Conservation (phyloP, 352 stramenopile genomes). For the Phytophthora hybrid region DNA sequence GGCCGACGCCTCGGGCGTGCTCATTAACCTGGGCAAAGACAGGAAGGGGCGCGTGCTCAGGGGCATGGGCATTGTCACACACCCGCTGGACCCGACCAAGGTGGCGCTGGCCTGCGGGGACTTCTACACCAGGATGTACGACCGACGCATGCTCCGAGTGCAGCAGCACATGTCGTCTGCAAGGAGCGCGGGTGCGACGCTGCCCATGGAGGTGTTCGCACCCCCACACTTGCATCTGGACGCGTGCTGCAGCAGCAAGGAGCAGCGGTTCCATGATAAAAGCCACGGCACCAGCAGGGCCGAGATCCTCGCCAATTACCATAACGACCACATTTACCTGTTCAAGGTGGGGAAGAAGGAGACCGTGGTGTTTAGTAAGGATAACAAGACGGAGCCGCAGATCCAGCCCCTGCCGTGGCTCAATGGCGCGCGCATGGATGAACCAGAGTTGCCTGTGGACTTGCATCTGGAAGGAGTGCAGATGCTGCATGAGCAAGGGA, state of each 20-base stretch:
- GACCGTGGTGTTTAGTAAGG: conserved; percentile 36
- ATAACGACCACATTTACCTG: conserved; percentile 89
- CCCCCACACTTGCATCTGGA: conserved; percentile 84
- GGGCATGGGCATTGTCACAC: conserved; percentile 77
- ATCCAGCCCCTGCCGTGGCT: conserved; percentile 38
- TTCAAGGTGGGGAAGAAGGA: conserved; percentile 63
- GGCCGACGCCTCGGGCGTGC: conserved; percentile 51
- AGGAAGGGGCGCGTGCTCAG: conserved; percentile 52
- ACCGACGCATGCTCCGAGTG: conserved; percentile 78
- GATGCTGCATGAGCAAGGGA: conserved; percentile 9
- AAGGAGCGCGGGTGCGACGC: conserved; percentile 42
- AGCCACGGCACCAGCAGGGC: conserved; percentile 78
- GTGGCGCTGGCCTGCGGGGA: conserved; percentile 79
- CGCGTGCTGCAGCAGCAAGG: conserved; percentile 46
- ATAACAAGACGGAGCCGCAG: conserved; percentile 37
- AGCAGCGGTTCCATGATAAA: conserved; percentile 57
- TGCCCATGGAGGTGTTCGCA: conserved; percentile 71
- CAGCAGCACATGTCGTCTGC: conserved; percentile 42
- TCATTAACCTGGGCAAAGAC: conserved; percentile 76
- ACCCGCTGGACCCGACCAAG: conserved; percentile 80
- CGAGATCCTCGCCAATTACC: conserved; percentile 82
- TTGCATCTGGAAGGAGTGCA: conserved; percentile 35
- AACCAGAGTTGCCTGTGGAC: conserved; percentile 30
- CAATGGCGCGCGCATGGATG: conserved; percentile 57
- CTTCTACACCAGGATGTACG: conserved; percentile 82